Percentiles rank a stretch among this genome's conserved stretches.
These are phyloP conservation scores for Daldinia caldariorum DNA, from an alignment of 495 filamentous ascomycete genomes.

Conservation along the genomic window DNA sequence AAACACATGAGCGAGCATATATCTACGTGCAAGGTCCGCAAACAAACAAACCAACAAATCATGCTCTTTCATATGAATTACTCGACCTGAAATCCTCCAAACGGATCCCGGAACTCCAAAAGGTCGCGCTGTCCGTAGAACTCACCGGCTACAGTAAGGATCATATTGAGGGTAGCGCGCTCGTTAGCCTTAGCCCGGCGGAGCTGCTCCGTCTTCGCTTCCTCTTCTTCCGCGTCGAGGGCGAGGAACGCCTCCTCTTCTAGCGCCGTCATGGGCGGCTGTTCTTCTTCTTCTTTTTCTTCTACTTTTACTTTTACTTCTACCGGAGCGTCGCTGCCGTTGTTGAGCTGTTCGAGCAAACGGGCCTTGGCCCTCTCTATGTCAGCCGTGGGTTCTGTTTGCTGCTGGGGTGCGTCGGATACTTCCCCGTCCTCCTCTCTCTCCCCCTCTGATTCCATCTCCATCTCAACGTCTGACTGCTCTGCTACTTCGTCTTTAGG, in stretches of 20 bases:
- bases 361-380: slow-evolving; percentile 69
- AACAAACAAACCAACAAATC: too few species aligned
- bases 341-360: slow-evolving; percentile 61
- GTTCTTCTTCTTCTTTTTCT: slow-evolving; percentile 26
- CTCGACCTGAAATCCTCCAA: slow-evolving; percentile 48
- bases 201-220: slow-evolving; percentile 17
- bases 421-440: slow-evolving; percentile 54
- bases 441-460: slow-evolving; percentile 45
- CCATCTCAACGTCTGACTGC: slow-evolving; percentile 51
- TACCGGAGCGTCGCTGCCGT: neutral
- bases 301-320: too few species aligned
- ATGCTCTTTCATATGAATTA: slow-evolving; percentile 4
- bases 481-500: slow-evolving; percentile 36
- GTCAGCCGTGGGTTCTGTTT: slow-evolving; percentile 51
- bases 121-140: slow-evolving; percentile 91
- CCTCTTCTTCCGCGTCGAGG: slow-evolving; percentile 35
- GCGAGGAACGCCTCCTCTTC: slow-evolving; percentile 40
- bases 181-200: slow-evolving; percentile 54
- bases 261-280: slow-evolving; percentile 22
- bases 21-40: neutral
- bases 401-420: slow-evolving; percentile 46
- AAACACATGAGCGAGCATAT: neutral
- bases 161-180: slow-evolving; percentile 82
- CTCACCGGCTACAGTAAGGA: slow-evolving; percentile 88
- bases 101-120: slow-evolving; percentile 72